These are phyloP conservation scores for Penicillium psychrosexuale DNA, from an alignment of 2,329 filamentous ascomycete genomes.

Conservation along the genomic window DNA sequence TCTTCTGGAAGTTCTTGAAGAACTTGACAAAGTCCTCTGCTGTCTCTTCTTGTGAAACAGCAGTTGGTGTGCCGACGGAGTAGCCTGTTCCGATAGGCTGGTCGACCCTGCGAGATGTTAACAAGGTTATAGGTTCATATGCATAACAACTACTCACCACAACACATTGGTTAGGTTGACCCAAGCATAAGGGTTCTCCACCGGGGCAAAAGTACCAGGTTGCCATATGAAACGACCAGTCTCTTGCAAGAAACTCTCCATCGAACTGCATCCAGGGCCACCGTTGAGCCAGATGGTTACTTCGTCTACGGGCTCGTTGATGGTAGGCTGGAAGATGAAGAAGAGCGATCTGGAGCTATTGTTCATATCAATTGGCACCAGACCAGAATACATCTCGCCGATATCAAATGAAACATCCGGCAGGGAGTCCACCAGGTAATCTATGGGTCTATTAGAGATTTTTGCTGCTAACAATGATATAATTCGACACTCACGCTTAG, in stretches of 20 bases:
- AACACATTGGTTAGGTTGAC: conserved; percentile 72
- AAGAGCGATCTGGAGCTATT: conserved; percentile 47
- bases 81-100: conserved; percentile 63
- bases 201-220: conserved; percentile 64
- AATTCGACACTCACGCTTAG: conserved; percentile 22
- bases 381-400: conserved; percentile 50
- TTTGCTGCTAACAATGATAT: not conserved
- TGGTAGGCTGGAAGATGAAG: conserved; percentile 50
- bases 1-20: conserved; percentile 73
- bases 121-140: not conserved
- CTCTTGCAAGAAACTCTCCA: conserved; percentile 70
- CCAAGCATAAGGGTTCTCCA: conserved; percentile 69
- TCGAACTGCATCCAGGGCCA: conserved; percentile 55
- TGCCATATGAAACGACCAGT: conserved; percentile 73
- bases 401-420: conserved; percentile 69
- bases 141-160: conserved; percentile 54
- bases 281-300: conserved; percentile 51
- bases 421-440: conserved; percentile 63
- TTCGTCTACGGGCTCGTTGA: conserved; percentile 45
- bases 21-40: conserved; percentile 72
- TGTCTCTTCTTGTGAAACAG: conserved; percentile 64
- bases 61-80: conserved; percentile 62
- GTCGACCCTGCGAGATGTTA: conserved; percentile 23
- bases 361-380: conserved; percentile 53
- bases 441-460: conserved; percentile 31